Evolutionary conservation across 352 stramenopile species (phyloP), one percentile per base, ranked within the genome.

Genomic region (Globisporangium cystogenes): DNA sequence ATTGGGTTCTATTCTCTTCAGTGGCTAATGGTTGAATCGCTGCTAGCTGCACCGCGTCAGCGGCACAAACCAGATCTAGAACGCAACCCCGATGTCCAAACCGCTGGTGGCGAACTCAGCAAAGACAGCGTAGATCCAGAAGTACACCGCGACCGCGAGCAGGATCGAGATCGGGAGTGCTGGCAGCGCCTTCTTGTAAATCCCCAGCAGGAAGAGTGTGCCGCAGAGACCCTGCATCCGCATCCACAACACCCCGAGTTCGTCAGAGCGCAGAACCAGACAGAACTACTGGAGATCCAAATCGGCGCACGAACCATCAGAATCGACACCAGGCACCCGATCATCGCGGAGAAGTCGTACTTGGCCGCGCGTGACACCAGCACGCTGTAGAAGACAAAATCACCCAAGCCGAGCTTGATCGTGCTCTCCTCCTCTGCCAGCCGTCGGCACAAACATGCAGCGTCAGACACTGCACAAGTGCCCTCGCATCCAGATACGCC

Each of bases 341-440:
- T 75, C 80, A 98, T 98, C 18, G 95, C 86, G 16, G 91, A 90
- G 60, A 99, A 98, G 48, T 97, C 96, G 57, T 95, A 97, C 56
- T 97, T 88, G 20, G 95, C 95, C 23, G 97, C 97, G 36, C 97
- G 95, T 35, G 94, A 97, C 26, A 99, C 95, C 29, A 99, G 74
- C 4, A 99, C 88, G 45, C 86, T 98, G 72, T 99, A 99, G 64
- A 99, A 99, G 26, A 99, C 96, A 65, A 99, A 99, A 69, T 99
- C 97, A 10, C 97, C 97, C n/a, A 98, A 73, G 11, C 94, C 94
- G 15, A 98, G 78, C 59, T 97, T 93, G 54, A 98, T 98, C 26
- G 86, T 96, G 49, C 90, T 92, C 29, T 84, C 68, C 26, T 72
- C 71, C 21, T 90, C 75, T 87, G 43, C 16, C 41, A 7, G 35